These are phyloP conservation scores for Pleurotus tuoliensis DNA, from an alignment of 768 basidiomycete species.

Conservation along the genomic window DNA sequence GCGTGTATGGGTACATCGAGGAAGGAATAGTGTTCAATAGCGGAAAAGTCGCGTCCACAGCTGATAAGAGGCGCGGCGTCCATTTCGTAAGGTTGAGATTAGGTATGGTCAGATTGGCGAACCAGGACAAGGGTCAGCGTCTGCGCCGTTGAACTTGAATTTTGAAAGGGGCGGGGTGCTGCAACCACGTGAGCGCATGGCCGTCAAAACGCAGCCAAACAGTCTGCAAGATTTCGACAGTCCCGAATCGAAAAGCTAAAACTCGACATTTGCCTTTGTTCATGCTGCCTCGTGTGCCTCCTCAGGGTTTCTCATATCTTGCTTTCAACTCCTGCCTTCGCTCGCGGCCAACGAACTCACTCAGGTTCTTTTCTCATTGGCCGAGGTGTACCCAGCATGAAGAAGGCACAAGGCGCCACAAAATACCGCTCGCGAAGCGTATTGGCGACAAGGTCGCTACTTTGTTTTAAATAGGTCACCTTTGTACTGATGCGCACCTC, in stretches of 20 bases:
- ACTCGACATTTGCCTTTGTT: constrained; percentile 11
- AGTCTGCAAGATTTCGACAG: neutral
- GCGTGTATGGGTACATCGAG: neutral
- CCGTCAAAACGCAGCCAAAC: neutral
- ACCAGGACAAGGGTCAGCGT: neutral
- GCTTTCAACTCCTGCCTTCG: constrained; percentile 56
- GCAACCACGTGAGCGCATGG: neutral
- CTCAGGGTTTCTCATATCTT: constrained; percentile 49
- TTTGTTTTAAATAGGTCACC: neutral
- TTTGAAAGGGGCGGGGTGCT: neutral
- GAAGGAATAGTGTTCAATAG: neutral
- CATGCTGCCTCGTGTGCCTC: constrained; percentile 51
- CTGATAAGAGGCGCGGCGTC: neutral
- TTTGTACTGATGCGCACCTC: constrained; percentile 16
- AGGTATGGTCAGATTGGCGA: constrained; percentile 6
- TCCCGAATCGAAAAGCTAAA: neutral
- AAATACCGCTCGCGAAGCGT: constrained; percentile 20
- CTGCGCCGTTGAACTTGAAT: neutral
- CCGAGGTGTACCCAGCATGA: constrained; percentile 30
- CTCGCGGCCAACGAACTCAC: constrained; percentile 20
- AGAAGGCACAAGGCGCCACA: constrained; percentile 14
- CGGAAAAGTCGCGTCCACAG: neutral
- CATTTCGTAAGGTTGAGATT: neutral
- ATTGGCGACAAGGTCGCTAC: constrained; percentile 35
- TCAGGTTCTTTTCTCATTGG: constrained; percentile 36